Base-by-base conservation (phyloP, 2,329 filamentous ascomycete species). In the Diaporthe longicolla region DNA sequence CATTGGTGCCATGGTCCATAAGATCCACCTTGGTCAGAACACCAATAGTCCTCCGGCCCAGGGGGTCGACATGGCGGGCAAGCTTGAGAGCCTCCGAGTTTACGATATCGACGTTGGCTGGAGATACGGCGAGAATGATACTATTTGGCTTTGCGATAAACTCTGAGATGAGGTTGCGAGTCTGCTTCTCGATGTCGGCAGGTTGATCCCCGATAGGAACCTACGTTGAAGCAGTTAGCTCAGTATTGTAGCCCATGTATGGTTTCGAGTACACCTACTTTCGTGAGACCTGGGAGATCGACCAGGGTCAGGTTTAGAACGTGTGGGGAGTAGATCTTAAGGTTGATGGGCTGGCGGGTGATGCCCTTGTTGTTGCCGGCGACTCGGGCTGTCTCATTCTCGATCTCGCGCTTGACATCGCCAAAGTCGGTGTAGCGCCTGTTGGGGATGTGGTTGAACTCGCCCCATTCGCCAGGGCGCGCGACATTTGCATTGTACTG, bases 61-160 rank as follows among this genome's bases (percentile, higher is more conserved):
- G 95, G 4, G 96, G 96, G 80, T 99, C 97, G 55, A 99, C 97
- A 86, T 99, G 96, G 80, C 97, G 91, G 54, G 97, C 97, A 78
- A 99, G 89, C 87, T 99, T 98, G 82, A 99, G 86, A 80, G 97
- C 97, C 83, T 99, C 97, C 26, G 97, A 99, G 87, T 99, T 99
- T 81, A 97, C 97, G 88, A 99, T 88, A 91, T 99, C 97, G 76
- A 96, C 95, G 84, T 99, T 99, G 80, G 97, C 97, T 55, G 96
- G 93, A 7, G 97, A 98, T 77, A 99, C 97, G 55, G 97, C 97
- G 72, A 99, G 88, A 79, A 99, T 97, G 83, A 99, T 99, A 75
- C 97, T 97, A 84, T 99, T 99, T 45, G 96, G 93, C 87, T 99
- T 99, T 85, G 93, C 94, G 82, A 99, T 99, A 83, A 98, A 97